phyloP scores from a whole-genome alignment of 163 green algal genomes.

The Scenedesmus sp. region DNA sequence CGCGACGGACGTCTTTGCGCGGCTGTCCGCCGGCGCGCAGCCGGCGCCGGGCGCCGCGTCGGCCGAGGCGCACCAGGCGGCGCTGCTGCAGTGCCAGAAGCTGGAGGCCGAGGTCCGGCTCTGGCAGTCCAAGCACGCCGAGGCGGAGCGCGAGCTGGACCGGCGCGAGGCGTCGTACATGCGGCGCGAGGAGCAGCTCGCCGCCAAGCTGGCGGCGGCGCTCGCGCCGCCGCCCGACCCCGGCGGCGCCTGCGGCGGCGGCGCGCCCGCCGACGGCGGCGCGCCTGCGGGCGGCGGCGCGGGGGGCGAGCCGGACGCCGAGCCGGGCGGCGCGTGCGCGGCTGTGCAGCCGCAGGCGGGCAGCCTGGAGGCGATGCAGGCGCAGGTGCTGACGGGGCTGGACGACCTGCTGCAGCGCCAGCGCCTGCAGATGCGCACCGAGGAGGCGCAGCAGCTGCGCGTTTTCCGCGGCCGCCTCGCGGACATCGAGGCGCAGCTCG shows the following conservation, averaged over 20 bases:
- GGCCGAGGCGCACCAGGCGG: neutral
- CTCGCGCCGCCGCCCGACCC: neutral
- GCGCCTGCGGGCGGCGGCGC: neutral
- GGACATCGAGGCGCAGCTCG: slow-evolving; percentile 41
- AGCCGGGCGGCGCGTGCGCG: no score
- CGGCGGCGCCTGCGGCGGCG: neutral
- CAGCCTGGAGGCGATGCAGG: neutral
- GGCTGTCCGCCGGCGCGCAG: neutral
- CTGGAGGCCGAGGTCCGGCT: slow-evolving; percentile 34
- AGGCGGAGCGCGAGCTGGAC: slow-evolving; percentile 22
- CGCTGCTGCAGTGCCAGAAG: slow-evolving; percentile 26
- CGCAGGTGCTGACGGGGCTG: slow-evolving; percentile 28
- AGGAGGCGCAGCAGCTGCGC: slow-evolving; percentile 43
- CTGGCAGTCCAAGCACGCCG: slow-evolving; percentile 32
- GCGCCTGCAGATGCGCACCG: slow-evolving; percentile 32
- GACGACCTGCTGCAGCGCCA: slow-evolving; percentile 39
- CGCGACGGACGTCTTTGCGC: neutral
- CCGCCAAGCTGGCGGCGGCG: slow-evolving; percentile 12
- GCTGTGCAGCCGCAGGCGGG: neutral
- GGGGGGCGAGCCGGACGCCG: neutral
- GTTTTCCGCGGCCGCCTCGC: slow-evolving; percentile 25
- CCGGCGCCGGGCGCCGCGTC: neutral
- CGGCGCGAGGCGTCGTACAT: slow-evolving; percentile 46
- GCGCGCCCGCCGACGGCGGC: neutral
- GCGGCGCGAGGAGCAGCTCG: slow-evolving; percentile 39